A percentile compares a stretch with the other conserved stretches of the same genome.
Evolutionary conservation across 257 asterid genomes (phyloP).

Genomic region (Nicotiana tabacum): DNA sequence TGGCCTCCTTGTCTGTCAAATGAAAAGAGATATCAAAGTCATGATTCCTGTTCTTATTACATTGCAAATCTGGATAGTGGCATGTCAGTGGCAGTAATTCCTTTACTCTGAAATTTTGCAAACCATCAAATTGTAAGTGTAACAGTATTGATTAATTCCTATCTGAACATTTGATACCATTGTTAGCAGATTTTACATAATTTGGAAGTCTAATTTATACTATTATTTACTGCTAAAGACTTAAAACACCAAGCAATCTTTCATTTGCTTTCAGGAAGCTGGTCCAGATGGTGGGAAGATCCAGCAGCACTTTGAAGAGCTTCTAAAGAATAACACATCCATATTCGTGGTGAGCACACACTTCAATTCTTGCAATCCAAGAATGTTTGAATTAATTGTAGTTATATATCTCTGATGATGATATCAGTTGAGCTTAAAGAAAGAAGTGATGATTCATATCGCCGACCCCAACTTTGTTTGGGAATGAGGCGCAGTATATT

Average conservation of each 20-base stretch:
- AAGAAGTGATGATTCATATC: no score
- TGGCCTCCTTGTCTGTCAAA: not conserved
- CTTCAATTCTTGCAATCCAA: not conserved
- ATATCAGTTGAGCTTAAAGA: no score
- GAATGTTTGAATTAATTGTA: not conserved
- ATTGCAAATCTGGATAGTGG: not conserved
- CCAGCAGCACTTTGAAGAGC: slow-evolving; percentile 85
- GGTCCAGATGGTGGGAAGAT: slow-evolving; percentile 94
- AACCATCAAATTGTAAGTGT: not conserved
- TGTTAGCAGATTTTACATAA: not conserved
- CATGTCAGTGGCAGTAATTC: not conserved
- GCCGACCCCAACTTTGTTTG: no score
- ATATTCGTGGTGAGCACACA: slow-evolving; percentile 64
- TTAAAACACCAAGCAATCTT: not conserved
- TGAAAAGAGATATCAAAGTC: not conserved
- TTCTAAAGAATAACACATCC: slow-evolving; percentile 77
- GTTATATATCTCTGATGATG: not conserved
- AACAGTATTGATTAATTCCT: not conserved
- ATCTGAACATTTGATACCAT: not conserved
- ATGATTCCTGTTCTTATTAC: not conserved
- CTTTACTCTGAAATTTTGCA: not conserved
- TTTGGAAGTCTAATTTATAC: not conserved
- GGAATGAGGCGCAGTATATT: not conserved
- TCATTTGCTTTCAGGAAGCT: slow-evolving; percentile 67
- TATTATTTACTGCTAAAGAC: not conserved